phyloP scores from a whole-genome alignment of 1,284 basidiomycete genomes.

The Amylostereum chailletii region DNA sequence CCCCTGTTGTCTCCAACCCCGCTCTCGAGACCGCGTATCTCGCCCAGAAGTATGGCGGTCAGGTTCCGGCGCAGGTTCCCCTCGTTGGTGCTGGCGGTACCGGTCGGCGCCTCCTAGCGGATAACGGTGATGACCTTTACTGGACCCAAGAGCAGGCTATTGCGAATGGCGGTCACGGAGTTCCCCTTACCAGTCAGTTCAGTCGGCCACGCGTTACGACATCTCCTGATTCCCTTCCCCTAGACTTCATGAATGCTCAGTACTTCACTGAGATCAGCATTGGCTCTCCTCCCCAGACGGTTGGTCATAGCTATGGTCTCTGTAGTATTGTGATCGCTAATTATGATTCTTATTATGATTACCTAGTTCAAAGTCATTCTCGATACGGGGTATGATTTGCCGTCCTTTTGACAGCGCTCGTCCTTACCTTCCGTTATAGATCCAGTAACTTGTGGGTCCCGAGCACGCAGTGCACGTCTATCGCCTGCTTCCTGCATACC shows the following conservation, averaged over 20 bases:
- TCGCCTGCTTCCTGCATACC: slow-evolving; percentile 95
- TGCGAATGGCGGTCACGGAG: slow-evolving; percentile 73
- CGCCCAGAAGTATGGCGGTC: slow-evolving; percentile 77
- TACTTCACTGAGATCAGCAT: slow-evolving; percentile 89
- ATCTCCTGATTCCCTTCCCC: slow-evolving; percentile 14
- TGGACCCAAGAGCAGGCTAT: slow-evolving; percentile 75
- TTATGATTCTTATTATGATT: slow-evolving; percentile 3
- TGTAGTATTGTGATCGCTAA: neutral
- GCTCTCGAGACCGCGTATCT: slow-evolving; percentile 75
- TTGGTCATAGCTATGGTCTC: slow-evolving; percentile 23
- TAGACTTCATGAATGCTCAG: slow-evolving; percentile 96
- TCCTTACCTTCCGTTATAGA: slow-evolving; percentile 25
- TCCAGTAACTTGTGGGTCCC: slow-evolving; percentile 96
- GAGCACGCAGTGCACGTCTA: slow-evolving; percentile 81
- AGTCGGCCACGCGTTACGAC: too few species aligned
- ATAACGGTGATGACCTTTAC: slow-evolving; percentile 59
- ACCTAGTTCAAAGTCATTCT: slow-evolving; percentile 77
- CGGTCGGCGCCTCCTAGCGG: slow-evolving; percentile 50
- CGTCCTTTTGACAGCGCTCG: slow-evolving; percentile 3
- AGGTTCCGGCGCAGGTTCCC: slow-evolving; percentile 51
- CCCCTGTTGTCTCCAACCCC: slow-evolving; percentile 51
- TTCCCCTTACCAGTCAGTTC: slow-evolving; percentile 81
- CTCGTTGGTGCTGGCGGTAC: slow-evolving; percentile 67
- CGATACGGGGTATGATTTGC: slow-evolving; percentile 60
- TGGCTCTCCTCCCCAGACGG: slow-evolving; percentile 73